These are phyloP conservation scores for Talaromyces sp. DNA, from an alignment of 2,329 filamentous ascomycete genomes.

Conservation along the genomic window DNA sequence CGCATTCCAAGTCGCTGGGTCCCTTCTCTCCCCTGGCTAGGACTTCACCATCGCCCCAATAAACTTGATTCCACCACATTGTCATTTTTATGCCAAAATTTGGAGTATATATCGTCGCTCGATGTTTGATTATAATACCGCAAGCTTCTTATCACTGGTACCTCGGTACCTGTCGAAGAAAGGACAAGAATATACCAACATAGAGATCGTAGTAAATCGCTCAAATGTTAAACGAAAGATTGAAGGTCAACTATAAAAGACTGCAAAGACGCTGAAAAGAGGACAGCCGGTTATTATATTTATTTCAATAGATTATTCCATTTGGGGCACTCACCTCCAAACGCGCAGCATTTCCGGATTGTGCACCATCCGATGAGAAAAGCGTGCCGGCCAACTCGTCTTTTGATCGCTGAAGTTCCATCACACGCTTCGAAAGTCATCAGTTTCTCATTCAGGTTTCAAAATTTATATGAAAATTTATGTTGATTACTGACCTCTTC, in stretches of 20 bases:
- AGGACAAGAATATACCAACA: neutral
- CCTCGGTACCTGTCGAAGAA: neutral
- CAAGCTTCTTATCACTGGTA: neutral
- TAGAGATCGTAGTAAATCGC: neutral
- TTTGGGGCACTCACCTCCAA: neutral
- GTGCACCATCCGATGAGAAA: neutral
- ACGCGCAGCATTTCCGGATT: neutral
- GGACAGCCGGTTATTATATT: neutral
- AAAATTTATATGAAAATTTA: rapidly evolving
- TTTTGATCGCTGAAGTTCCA: neutral
- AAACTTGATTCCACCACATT: neutral
- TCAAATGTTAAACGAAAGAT: neutral
- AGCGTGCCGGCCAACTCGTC: neutral
- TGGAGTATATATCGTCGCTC: neutral
- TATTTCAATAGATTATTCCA: neutral
- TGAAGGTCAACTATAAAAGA: neutral
- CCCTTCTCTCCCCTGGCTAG: neutral
- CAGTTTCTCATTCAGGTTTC: neutral
- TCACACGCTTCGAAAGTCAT: neutral
- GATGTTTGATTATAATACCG: neutral
- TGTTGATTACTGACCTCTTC: neutral
- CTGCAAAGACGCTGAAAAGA: neutral
- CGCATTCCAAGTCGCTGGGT: neutral
- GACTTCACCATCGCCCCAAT: neutral
- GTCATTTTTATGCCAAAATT: neutral